Evolutionary conservation across 305 asterid genomes (phyloP).

Genomic region (Stenogyne calaminthoides): DNA sequence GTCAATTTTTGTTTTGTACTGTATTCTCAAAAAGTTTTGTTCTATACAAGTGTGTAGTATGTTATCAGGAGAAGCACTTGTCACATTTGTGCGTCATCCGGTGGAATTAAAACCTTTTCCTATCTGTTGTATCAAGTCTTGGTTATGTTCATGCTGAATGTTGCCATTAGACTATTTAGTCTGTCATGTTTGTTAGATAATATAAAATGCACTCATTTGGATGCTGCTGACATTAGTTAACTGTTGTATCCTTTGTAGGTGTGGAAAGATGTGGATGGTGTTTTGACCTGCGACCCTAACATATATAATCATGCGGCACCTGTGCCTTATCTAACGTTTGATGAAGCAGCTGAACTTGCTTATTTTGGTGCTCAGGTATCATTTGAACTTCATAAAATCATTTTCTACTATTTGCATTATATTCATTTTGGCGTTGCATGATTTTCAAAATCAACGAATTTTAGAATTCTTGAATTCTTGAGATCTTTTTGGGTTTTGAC

Average conservation of each 20-base stretch:
- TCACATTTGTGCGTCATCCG: constrained; percentile 3
- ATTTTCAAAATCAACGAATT: neutral
- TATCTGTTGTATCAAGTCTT: neutral
- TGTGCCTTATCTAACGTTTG: constrained; percentile 89
- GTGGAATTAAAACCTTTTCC: neutral
- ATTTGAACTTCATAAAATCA: neutral
- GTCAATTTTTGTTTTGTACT: neutral
- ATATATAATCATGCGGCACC: constrained; percentile 67
- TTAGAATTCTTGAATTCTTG: neutral
- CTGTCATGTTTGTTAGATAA: constrained; percentile 1
- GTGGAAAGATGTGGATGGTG: constrained; percentile 99
- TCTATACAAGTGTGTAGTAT: neutral
- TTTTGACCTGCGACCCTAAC: constrained; percentile 94
- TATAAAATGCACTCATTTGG: constrained; percentile 9
- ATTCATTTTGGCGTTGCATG: constrained; percentile 22
- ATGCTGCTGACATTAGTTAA: constrained; percentile 23
- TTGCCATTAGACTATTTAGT: constrained; percentile 13
- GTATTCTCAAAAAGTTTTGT: neutral
- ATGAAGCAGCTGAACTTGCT: constrained; percentile 99
- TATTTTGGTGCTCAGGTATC: constrained; percentile 97
- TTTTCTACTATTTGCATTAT: constrained; percentile 18
- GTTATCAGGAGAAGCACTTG: neutral
- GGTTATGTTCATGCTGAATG: neutral
- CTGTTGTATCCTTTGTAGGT: constrained; percentile 52
- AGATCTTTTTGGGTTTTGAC: neutral